phyloP scores from a whole-genome alignment of 2,329 filamentous ascomycete species.

The Exserohilum rostratum region DNA sequence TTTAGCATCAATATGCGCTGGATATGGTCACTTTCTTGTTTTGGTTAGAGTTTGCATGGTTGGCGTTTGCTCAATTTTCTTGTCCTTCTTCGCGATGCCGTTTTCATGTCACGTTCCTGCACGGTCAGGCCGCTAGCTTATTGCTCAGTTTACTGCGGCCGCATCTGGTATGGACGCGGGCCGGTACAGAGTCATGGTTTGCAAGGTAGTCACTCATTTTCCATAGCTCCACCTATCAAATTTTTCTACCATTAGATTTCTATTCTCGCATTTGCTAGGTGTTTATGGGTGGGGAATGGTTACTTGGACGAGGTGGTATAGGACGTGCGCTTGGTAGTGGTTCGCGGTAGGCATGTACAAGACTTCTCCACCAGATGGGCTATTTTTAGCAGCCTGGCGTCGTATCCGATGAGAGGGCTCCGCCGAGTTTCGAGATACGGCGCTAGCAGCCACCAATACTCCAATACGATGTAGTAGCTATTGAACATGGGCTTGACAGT shows the following conservation, averaged over 20 bases:
- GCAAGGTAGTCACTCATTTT: slow-evolving; percentile 14
- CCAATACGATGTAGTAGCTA: slow-evolving; percentile 6
- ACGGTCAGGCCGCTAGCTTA: slow-evolving; percentile 4
- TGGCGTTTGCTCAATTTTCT: slow-evolving; percentile 10
- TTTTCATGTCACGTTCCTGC: slow-evolving; percentile 1
- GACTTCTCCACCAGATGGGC: neutral
- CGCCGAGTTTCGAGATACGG: slow-evolving; percentile 2
- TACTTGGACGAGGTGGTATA: neutral
- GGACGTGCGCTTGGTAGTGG: neutral
- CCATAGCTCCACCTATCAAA: slow-evolving; percentile 2
- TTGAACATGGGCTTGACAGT: neutral
- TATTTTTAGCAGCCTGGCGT: slow-evolving; percentile 22
- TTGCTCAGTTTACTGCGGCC: slow-evolving; percentile 18
- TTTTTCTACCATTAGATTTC: neutral
- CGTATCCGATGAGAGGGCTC: slow-evolving; percentile 6
- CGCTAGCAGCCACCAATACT: slow-evolving; percentile 13
- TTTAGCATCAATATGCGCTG: slow-evolving; percentile 8
- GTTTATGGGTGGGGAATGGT: neutral
- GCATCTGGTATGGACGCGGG: slow-evolving; percentile 9
- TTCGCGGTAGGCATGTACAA: slow-evolving; percentile 1
- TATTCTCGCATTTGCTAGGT: slow-evolving; percentile 10
- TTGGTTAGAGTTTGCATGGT: slow-evolving; percentile 12
- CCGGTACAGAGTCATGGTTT: slow-evolving; percentile 5
- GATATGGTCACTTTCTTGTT: slow-evolving; percentile 1
- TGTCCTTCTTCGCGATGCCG: slow-evolving; percentile 2